phyloP scores from a whole-genome alignment of 2,329 filamentous ascomycete genomes.

The Zarea fungicola region DNA sequence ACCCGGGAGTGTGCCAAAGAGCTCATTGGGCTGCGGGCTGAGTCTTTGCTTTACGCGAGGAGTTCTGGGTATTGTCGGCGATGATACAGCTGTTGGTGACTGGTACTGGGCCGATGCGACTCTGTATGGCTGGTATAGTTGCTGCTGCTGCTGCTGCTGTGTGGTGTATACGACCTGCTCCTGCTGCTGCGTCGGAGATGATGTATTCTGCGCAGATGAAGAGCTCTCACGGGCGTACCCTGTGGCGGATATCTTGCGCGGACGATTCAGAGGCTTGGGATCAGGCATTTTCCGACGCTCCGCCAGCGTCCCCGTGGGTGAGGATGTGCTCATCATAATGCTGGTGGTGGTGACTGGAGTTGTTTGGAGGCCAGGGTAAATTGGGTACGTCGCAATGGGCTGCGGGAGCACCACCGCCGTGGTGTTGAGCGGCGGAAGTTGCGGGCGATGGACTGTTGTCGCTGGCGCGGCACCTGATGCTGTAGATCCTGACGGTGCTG shows the following conservation, averaged over 20 bases:
- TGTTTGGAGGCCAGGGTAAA: conserved; percentile 29
- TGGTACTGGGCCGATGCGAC: conserved; percentile 8
- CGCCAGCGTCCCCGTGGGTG: neutral
- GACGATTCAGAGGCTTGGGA: conserved; percentile 28
- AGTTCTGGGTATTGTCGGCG: neutral
- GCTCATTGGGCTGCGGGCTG: conserved; percentile 40
- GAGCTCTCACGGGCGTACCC: conserved; percentile 16
- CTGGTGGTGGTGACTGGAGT: conserved; percentile 16
- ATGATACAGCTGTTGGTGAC: neutral
- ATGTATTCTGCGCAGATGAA: neutral
- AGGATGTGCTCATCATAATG: conserved; percentile 3
- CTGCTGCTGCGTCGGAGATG: neutral
- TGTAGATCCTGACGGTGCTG: neutral
- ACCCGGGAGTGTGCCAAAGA: conserved; percentile 51
- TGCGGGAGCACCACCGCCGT: neutral
- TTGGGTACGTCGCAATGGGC: conserved; percentile 20
- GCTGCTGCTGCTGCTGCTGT: conserved; percentile 8
- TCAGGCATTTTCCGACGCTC: conserved; percentile 18
- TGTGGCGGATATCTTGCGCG: conserved; percentile 29
- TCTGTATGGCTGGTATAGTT: conserved; percentile 14
- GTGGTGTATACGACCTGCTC: neutral
- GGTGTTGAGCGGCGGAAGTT: conserved; percentile 8
- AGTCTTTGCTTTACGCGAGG: conserved; percentile 20
- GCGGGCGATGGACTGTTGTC: neutral
- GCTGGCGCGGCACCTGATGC: neutral